Evolutionary conservation across 2,329 filamentous ascomycete genomes (phyloP), one percentile per base, ranked within the genome.

Genomic region (Trichoderma cornu-damae): DNA sequence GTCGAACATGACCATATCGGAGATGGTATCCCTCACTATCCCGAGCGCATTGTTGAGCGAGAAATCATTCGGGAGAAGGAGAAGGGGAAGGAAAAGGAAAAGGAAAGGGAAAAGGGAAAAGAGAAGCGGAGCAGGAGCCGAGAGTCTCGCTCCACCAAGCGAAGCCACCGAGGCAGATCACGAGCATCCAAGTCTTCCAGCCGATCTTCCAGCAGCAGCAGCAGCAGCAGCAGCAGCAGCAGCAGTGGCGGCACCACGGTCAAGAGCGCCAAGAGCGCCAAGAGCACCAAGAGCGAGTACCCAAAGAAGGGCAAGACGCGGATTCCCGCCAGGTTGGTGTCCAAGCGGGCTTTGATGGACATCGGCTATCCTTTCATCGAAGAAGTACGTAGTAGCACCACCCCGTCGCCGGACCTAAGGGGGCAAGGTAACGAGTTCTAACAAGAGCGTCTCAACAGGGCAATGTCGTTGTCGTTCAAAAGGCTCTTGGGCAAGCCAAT

Each of bases 221-320:
- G 73, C 60, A 77, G 76, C 5, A 49, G 46, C 20, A 49, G 46
- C 32, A 81, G 43, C 18, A 58, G 55, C 28, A 60, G 59, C 37
- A 79, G 73, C 60, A 77, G 71, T 58, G 76, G 75, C 18, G 77
- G 76, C 22, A 81, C 79, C 2, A 78, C 77, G 8, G 70, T 78
- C n/a, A 79, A 75, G 66, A 82, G 75, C 70, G 80, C 78, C n/a
- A 79, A 75, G 66, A 82, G 75, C 70, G 80, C 4, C 4, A 43
- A 26, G 18, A 48, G 44, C 28, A 32, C 28, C 46, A 79, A 75
- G 66, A 82, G 75, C 70, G 80, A 85, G 58, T 90, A 88, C 62
- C 87, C 88, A 8, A 88, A 89, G 74, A 91, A 88, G 70, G 92
- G 92, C 65, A 96, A 92, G 79, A 96, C 92, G 12, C 85, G 89